Base-by-base conservation (phyloP, 305 asterid genomes). In the Euphrasia arctica region DNA sequence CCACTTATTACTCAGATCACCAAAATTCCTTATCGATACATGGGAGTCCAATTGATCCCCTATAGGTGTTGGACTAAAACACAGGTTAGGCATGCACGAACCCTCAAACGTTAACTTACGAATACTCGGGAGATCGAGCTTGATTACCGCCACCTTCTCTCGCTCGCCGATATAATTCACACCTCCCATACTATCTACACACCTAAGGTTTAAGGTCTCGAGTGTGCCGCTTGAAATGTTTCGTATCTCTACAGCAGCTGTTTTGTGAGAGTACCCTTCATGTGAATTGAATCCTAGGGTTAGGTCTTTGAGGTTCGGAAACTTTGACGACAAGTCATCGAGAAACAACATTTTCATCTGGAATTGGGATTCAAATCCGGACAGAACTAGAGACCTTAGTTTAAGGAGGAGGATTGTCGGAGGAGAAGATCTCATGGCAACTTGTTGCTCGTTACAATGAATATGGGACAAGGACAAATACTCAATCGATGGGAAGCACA, bases 261-360 rank as follows among this genome's bases (percentile, higher is more conserved):
- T 18, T 65, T 41, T 7, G 34, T 31, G 7, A 9, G 45, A 41
- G 9, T 4, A 18, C 22, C 22, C 4, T 31, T 2, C 50, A 15
- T 9, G 0, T 22, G 4, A 6, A 0, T 3, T 8, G 5, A 42
- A n/a, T 45, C 0, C 2, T 5, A 73, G 5, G 4, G 50, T 47
- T 61, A 74, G 50, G 9, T 74, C 58, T 49, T 68, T 54, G 32
- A 74, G 4, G 63, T 70, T 63, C 22, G 73, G 70, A 42, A 73
- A 73, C 52, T 56, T 58, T 13, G 12, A 36, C 10, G 54, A 54
- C 5, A 51, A 32, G 47, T 25, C 60, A 1, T 0, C 4, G 11
- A 62, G 66, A 12, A 66, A 47, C 28, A 2, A 28, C 4, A 4
- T 31, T 31, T 31, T 31, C 4, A 31, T 31, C 4, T 31, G 34